Conservation (phyloP, 176 grass and related monocot species). For the Aegilops sharonensis region DNA sequence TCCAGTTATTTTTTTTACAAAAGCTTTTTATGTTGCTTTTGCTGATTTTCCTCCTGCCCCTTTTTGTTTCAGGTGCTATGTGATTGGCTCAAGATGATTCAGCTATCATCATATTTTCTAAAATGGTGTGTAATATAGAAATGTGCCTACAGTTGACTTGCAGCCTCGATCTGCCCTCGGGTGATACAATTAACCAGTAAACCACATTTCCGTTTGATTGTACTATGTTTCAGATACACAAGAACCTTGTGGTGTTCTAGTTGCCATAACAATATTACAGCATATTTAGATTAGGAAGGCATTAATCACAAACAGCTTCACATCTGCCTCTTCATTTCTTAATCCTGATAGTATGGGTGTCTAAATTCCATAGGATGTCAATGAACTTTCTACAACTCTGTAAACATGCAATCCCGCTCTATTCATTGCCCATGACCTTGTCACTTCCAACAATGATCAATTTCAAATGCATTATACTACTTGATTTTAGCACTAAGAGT, state of each 20-base stretch:
- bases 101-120: not conserved
- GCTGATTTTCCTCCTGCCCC: not conserved
- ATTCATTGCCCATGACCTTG: not conserved
- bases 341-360: not conserved
- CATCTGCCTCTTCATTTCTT: not conserved
- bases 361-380: not conserved
- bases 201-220: not conserved
- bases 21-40: conserved; percentile 3
- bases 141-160: not conserved
- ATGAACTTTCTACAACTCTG: not conserved
- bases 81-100: conserved; percentile 2
- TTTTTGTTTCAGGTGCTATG: conserved; percentile 1
- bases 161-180: not conserved
- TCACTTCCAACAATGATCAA: not conserved
- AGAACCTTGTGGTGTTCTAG: not conserved
- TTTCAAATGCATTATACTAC: not conserved
- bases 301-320: not conserved
- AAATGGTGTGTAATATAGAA: not conserved
- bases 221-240: not conserved
- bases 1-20: not conserved
- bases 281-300: not conserved
- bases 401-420: not conserved
- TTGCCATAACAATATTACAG: not conserved
- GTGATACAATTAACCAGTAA: not conserved
- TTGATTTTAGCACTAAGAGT: not conserved